A percentile compares a stretch with the other conserved stretches of the same genome.
Conservation (phyloP, 768 basidiomycete genomes). For the Phanerodontia chrysosporium region DNA sequence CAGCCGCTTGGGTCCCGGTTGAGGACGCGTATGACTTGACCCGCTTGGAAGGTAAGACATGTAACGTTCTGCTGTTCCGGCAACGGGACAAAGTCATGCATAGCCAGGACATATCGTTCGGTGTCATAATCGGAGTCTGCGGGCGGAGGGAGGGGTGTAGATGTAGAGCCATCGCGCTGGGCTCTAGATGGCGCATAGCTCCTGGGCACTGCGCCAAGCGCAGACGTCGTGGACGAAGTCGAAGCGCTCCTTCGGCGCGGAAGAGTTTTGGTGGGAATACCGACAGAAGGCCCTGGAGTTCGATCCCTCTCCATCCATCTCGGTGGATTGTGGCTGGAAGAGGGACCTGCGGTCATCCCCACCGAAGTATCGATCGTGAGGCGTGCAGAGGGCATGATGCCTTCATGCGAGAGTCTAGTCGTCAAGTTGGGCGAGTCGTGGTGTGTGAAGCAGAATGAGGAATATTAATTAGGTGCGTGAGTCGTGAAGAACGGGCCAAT, state of each 20-base stretch:
- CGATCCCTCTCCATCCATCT: conserved; percentile 5
- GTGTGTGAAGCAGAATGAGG: not conserved
- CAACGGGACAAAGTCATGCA: conserved; percentile 83
- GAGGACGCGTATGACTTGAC: conserved; percentile 88
- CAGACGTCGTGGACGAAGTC: conserved; percentile 17
- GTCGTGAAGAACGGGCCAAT: not conserved
- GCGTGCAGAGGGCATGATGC: conserved; percentile 22
- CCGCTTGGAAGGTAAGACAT: conserved; percentile 85
- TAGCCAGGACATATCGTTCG: conserved; percentile 79
- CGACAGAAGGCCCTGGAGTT: conserved; percentile 13
- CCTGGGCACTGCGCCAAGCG: not conserved
- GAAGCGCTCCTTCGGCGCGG: conserved; percentile 21
- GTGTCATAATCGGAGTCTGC: not conserved
- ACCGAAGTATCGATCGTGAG: conserved; percentile 32
- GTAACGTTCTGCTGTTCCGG: conserved; percentile 69
- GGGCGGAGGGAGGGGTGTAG: not conserved
- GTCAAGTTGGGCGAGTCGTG: not conserved
- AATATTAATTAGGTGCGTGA: not conserved
- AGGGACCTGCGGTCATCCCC: conserved; percentile 16
- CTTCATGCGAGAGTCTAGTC: not conserved
- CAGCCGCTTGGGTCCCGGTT: conserved; percentile 87
- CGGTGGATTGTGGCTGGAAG: conserved; percentile 14
- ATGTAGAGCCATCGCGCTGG: not conserved
- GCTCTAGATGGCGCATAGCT: not conserved
- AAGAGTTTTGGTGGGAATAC: conserved; percentile 21